Evolutionary conservation across 768 basidiomycete genomes (phyloP).

Genomic region (Podaxis sp.): DNA sequence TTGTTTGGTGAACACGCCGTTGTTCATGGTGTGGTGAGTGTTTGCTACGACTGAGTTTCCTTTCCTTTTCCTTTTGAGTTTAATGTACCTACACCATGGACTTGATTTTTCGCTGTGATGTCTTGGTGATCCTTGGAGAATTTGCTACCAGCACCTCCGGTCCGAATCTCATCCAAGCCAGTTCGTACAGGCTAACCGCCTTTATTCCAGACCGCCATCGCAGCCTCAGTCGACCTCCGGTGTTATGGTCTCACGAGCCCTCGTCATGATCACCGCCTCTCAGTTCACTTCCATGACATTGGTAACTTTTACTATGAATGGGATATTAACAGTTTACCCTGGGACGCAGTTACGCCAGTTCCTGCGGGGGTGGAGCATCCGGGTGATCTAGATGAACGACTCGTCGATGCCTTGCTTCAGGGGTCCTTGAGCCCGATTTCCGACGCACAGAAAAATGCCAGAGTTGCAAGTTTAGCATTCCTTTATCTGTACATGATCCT

Average conservation of each 20-base stretch:
- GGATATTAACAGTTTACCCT: conserved; percentile 73
- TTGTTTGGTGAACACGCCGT: conserved; percentile 99
- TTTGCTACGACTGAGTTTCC: conserved; percentile 13
- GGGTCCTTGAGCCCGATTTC: conserved; percentile 33
- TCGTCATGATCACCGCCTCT: conserved; percentile 66
- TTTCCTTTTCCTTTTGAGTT: conserved; percentile 12
- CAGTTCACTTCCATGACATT: conserved; percentile 77
- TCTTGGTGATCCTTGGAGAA: neutral
- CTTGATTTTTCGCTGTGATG: neutral
- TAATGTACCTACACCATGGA: conserved; percentile 14
- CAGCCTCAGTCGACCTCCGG: conserved; percentile 91
- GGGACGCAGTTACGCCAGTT: conserved; percentile 63
- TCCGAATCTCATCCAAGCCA: neutral
- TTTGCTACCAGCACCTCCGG: neutral
- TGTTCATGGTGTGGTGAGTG: conserved; percentile 89
- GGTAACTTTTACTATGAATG: conserved; percentile 76
- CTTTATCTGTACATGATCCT: conserved; percentile 91
- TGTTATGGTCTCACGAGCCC: conserved; percentile 86
- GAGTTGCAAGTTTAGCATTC: conserved; percentile 61
- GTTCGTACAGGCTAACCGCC: conserved; percentile 11
- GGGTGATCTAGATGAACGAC: conserved; percentile 64
- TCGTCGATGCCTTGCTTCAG: conserved; percentile 66
- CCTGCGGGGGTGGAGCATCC: conserved; percentile 49
- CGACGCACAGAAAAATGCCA: conserved; percentile 33
- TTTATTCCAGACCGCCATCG: conserved; percentile 75